Conservation (phyloP, 75 land plant genomes). For the Cunninghamia lanceolata region DNA sequence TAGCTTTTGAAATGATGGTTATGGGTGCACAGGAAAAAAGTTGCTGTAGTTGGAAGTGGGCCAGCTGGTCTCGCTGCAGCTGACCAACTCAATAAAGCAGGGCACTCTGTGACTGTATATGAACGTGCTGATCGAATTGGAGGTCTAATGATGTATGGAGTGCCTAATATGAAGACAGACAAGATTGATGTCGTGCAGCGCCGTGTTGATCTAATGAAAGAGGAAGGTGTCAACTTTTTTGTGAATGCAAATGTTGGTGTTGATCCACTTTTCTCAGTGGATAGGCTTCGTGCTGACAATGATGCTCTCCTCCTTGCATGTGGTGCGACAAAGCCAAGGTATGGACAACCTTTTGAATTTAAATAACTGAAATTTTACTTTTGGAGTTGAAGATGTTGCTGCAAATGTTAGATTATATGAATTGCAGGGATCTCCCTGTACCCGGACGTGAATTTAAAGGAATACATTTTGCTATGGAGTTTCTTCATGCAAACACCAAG, state of each 20-base stretch:
- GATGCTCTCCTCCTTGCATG: conserved; percentile 91
- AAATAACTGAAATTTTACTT: background rate
- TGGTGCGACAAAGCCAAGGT: conserved; percentile 99
- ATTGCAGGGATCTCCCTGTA: conserved; percentile 86
- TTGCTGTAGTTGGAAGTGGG: conserved; percentile 96
- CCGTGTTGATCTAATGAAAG: conserved; percentile 88
- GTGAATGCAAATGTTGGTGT: conserved; percentile 92
- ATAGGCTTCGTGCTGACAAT: conserved; percentile 56
- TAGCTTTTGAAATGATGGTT: background rate
- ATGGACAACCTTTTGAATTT: conserved; percentile 8
- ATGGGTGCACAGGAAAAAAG: conserved; percentile 63
- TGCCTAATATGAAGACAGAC: conserved; percentile 99
- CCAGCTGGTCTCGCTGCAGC: conserved; percentile 99
- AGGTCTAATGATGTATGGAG: conserved; percentile 99
- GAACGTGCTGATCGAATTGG: conserved; percentile 97
- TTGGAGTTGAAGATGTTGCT: background rate
- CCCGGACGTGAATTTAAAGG: conserved; percentile 85
- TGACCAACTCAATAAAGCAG: conserved; percentile 92
- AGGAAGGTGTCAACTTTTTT: conserved; percentile 88
- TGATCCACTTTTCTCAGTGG: conserved; percentile 77
- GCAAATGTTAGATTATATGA: background rate
- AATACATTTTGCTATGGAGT: conserved; percentile 98
- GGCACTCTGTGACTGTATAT: conserved; percentile 91
- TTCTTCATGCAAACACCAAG: conserved; percentile 95
- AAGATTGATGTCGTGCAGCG: conserved; percentile 91